A percentile compares a stretch with the other conserved stretches of the same genome.
These are phyloP conservation scores for Stachybotrys chartarum DNA, from an alignment of 2,329 filamentous ascomycete genomes.

Conservation along the genomic window DNA sequence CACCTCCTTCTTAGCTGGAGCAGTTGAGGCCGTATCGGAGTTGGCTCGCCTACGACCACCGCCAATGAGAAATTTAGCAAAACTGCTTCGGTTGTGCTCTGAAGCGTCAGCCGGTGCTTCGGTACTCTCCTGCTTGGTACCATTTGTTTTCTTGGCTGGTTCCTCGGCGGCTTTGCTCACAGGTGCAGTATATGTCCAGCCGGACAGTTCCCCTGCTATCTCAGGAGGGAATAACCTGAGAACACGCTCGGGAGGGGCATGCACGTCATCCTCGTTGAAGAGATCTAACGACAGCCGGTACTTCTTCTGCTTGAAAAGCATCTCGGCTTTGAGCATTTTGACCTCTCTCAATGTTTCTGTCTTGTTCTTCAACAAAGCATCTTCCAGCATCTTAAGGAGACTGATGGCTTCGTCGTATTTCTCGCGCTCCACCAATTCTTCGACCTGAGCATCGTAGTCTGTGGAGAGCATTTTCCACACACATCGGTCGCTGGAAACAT, in stretches of 20 bases:
- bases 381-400: slow-evolving; percentile 81
- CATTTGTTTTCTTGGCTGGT: slow-evolving; percentile 24
- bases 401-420: slow-evolving; percentile 90
- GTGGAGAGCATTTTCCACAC: slow-evolving; percentile 96
- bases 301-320: slow-evolving; percentile 72
- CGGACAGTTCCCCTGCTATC: slow-evolving; percentile 77
- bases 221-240: slow-evolving; percentile 74
- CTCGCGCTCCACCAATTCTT: slow-evolving; percentile 66
- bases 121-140: slow-evolving; percentile 16
- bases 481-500: slow-evolving; percentile 82
- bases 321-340: slow-evolving; percentile 86
- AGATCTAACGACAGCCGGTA: slow-evolving; percentile 83
- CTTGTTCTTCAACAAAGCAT: slow-evolving; percentile 82
- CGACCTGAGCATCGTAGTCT: slow-evolving; percentile 84
- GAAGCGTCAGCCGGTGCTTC: slow-evolving; percentile 21
- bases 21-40: slow-evolving; percentile 52
- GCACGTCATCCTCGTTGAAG: slow-evolving; percentile 76
- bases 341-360: slow-evolving; percentile 71
- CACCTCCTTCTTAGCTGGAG: slow-evolving; percentile 47
- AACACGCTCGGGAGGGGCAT: slow-evolving; percentile 83
- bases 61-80: slow-evolving; percentile 47
- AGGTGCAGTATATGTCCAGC: slow-evolving; percentile 26
- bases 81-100: slow-evolving; percentile 35
- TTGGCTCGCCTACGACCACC: slow-evolving; percentile 35
- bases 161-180: slow-evolving; percentile 37